phyloP scores from a whole-genome alignment of 345 rosid genomes.

The Hibiscus syriacus region DNA sequence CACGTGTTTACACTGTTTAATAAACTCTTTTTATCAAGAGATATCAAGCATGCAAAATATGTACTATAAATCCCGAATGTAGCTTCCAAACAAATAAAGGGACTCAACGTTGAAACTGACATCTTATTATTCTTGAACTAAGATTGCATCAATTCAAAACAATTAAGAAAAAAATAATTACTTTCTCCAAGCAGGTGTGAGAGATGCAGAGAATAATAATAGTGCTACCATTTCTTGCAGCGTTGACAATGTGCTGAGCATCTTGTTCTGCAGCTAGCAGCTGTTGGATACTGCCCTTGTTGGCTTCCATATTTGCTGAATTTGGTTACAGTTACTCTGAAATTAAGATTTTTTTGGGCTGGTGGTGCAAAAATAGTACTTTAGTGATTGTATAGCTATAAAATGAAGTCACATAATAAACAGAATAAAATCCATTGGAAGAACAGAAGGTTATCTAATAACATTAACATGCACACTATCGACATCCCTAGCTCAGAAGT shows the following conservation, averaged over 20 bases:
- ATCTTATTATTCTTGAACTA: background rate
- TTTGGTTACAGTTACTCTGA: background rate
- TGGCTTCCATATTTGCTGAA: slow-evolving; percentile 34
- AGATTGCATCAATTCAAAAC: background rate
- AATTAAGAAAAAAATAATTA: background rate
- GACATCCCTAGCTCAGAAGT: background rate
- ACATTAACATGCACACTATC: background rate
- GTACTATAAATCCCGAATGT: background rate
- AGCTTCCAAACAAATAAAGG: background rate
- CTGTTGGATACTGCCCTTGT: slow-evolving; percentile 48
- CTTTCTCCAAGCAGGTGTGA: background rate
- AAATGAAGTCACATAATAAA: background rate
- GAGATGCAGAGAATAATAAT: background rate
- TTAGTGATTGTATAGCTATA: background rate
- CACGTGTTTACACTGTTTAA: background rate
- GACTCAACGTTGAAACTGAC: background rate
- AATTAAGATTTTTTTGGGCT: background rate
- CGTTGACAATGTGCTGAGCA: slow-evolving; percentile 38
- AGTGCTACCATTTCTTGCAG: slow-evolving; percentile 22
- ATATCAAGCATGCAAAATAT: background rate
- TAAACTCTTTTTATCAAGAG: background rate
- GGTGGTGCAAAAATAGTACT: background rate
- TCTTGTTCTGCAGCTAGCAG: slow-evolving; percentile 52
- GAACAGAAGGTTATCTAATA: background rate
- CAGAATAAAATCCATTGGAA: background rate